Percentiles rank a stretch among this genome's conserved stretches.
Evolutionary conservation across 2,329 filamentous ascomycete genomes (phyloP).

Genomic region (Cephalotrichum gorgonifer): DNA sequence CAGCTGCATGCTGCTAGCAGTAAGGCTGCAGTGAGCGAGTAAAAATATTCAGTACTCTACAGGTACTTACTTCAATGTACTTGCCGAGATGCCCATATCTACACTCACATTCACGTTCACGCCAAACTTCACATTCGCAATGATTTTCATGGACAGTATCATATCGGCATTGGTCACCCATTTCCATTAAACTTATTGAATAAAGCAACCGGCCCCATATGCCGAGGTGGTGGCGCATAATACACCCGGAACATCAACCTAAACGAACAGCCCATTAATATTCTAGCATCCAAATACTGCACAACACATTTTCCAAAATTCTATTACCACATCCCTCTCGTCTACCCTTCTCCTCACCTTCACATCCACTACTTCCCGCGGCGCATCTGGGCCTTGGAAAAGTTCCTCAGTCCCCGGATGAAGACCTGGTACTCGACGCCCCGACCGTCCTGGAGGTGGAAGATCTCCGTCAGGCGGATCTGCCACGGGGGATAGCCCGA

Average conservation of each 20-base stretch:
- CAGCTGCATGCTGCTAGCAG: background rate
- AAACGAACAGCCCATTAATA: too few relatives aligned
- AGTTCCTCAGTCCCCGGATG: constrained; percentile 72
- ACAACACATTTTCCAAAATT: background rate
- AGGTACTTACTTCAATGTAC: too few relatives aligned
- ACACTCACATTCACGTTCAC: background rate
- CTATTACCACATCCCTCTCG: background rate
- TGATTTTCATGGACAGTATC: background rate
- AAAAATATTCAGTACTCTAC: too few relatives aligned
- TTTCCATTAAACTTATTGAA: background rate
- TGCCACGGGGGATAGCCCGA: constrained; percentile 97
- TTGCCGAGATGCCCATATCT: too few relatives aligned
- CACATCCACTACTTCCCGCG: constrained; percentile 49
- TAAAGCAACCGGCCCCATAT: background rate
- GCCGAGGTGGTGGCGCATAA: background rate
- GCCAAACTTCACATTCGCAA: background rate
- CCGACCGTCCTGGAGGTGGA: constrained; percentile 64
- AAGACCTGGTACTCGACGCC: constrained; percentile 93
- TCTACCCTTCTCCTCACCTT: background rate
- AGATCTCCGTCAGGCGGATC: constrained; percentile 88
- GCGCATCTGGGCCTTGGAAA: constrained; percentile 78
- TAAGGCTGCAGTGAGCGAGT: too few relatives aligned
- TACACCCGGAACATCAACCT: too few relatives aligned
- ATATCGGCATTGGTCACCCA: background rate
- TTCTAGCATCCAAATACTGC: too few relatives aligned